Base-by-base conservation (phyloP, 2,329 filamentous ascomycete genomes). In the Pyrenophora seminiperda region DNA sequence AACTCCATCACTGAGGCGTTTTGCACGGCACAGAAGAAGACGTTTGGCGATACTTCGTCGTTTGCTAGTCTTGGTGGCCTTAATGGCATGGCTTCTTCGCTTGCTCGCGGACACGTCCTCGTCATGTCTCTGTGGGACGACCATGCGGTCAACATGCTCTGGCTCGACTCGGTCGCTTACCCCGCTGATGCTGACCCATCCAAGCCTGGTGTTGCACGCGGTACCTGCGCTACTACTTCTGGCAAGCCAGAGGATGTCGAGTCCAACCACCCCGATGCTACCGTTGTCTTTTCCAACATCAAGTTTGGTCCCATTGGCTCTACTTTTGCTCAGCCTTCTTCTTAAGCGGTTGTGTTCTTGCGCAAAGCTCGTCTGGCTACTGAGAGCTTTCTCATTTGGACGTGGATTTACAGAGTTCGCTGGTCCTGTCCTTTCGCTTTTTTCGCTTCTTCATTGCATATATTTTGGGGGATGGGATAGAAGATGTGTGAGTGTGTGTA, bases 141-240 rank as follows among this genome's bases (percentile, higher is more conserved):
- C 74, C 81, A 88, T 73, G 73, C 81, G 52, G 75, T 82, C 65
- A 80, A 86, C 75, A 90, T 90, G 86, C 81, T 87, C 64, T 90
- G 88, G 88, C 81, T 91, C 62, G 87, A 90, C 77, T 83, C 81
- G 53, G 81, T 27, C 24, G 24, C 76, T 68, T 87, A 82, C 77
- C 86, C 86, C 40, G 75, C 76, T 53, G 65, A 70, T 43, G 62
- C 57, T 24, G 64, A 68, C 58, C 47, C 69, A 13, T 48, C 20
- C 37, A 66, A 62, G 50, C 70, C 66, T 13, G 73, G 73, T 65
- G 47, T 66, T 22, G 67, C 53, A 33, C 70, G 73, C 57, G 73
- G 73, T 53, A 69, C 70, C 41, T 75, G 73, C 65, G 17, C 63
- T 3, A 73, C 58, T n/a, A 58, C 62, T 56, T 71, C 67, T 36